Conservation (phyloP, 345 rosid genomes). For the Mercurialis annua region DNA sequence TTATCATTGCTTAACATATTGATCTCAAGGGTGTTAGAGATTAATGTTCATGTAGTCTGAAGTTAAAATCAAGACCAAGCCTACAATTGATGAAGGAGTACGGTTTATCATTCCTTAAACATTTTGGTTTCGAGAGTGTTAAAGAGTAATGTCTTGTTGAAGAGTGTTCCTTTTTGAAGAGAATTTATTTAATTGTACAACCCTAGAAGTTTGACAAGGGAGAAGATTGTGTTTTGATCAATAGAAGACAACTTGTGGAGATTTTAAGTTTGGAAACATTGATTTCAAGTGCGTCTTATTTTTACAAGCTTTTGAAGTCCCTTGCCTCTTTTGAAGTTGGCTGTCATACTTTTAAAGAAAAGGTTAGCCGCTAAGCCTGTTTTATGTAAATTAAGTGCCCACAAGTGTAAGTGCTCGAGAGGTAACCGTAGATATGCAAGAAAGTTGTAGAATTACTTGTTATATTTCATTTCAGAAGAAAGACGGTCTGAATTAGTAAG, state of each 20-base stretch:
- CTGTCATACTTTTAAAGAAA: constrained; percentile 58
- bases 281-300: constrained; percentile 59
- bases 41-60: constrained; percentile 71
- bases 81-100: constrained; percentile 76
- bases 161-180: constrained; percentile 61
- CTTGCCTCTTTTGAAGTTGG: constrained; percentile 77
- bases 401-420: constrained; percentile 40
- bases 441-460: constrained; percentile 34
- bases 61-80: constrained; percentile 91
- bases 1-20: constrained; percentile 56
- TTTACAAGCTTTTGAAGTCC: constrained; percentile 73
- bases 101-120: constrained; percentile 55
- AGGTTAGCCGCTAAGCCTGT: constrained; percentile 59
- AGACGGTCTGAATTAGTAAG: constrained; percentile 18
- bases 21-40: constrained; percentile 51
- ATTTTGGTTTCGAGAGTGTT: constrained; percentile 53
- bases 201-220: constrained; percentile 71
- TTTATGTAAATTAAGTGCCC: constrained; percentile 41
- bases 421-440: constrained; percentile 35
- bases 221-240: constrained; percentile 48
- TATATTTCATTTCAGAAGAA: constrained; percentile 27
- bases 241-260: constrained; percentile 47
- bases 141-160: constrained; percentile 51
- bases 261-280: constrained; percentile 47
- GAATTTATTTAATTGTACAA: constrained; percentile 52